These are phyloP conservation scores for Ricinus communis DNA, from an alignment of 345 rosid species.

Conservation along the genomic window DNA sequence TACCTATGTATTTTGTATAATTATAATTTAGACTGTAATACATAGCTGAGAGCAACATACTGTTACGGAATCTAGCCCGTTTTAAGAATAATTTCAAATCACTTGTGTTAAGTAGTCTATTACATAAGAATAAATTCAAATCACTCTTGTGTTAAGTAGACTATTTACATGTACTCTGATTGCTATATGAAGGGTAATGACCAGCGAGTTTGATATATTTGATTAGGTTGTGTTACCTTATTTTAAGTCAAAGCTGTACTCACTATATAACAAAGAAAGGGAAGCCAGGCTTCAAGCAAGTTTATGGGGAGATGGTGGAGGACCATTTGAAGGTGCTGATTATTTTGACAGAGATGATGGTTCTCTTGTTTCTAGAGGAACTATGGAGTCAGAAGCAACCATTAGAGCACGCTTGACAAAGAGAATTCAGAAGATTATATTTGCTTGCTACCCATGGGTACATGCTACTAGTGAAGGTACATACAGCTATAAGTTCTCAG, in stretches of 20 bases:
- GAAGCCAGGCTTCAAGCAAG: constrained; percentile 94
- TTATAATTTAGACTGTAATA: background rate
- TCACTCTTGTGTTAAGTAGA: background rate
- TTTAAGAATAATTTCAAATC: background rate
- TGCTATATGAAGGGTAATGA: constrained; percentile 24
- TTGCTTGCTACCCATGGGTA: constrained; percentile 83
- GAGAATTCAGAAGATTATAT: constrained; percentile 69
- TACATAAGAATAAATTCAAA: too few species aligned
- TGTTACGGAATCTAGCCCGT: background rate
- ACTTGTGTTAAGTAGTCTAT: background rate
- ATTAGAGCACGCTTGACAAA: constrained; percentile 52
- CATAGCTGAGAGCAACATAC: background rate
- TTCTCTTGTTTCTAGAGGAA: constrained; percentile 47
- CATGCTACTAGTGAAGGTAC: constrained; percentile 96
- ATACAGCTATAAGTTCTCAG: constrained; percentile 16
- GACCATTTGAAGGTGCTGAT: constrained; percentile 54
- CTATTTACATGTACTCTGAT: background rate
- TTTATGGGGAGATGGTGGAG: constrained; percentile 87
- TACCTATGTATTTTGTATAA: background rate
- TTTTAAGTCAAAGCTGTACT: constrained; percentile 83
- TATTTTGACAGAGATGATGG: constrained; percentile 44
- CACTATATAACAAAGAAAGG: constrained; percentile 86
- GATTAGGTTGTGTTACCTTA: constrained; percentile 89
- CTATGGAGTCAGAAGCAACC: constrained; percentile 48
- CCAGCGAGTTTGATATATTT: constrained; percentile 18